Evolutionary conservation across 1,284 basidiomycete species (phyloP).

Genomic region (Dichomitus squalens): DNA sequence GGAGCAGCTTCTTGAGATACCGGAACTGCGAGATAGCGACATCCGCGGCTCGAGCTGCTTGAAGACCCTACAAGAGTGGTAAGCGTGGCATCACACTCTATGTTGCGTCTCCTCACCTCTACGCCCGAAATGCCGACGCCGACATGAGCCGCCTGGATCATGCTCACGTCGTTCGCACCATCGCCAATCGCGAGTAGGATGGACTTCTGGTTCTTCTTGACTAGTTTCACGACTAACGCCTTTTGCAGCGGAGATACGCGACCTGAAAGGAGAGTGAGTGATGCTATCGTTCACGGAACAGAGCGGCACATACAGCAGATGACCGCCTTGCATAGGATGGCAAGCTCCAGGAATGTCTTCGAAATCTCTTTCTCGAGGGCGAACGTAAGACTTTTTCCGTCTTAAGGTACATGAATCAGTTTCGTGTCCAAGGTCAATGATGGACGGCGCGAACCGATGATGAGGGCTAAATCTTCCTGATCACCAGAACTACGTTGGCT

Average conservation of each 20-base stretch:
- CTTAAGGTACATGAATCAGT: slow-evolving; percentile 40
- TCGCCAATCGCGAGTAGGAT: slow-evolving; percentile 96
- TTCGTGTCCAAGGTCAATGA: not conserved
- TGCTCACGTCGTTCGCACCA: slow-evolving; percentile 95
- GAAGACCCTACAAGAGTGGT: slow-evolving; percentile 69
- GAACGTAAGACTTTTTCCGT: slow-evolving; percentile 93
- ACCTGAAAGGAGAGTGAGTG: slow-evolving; percentile 46
- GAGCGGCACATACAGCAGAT: slow-evolving; percentile 78
- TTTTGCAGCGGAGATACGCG: slow-evolving; percentile 98
- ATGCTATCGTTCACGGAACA: not conserved
- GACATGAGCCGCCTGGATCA: slow-evolving; percentile 97
- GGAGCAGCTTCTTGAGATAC: slow-evolving; percentile 92
- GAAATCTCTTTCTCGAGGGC: slow-evolving; percentile 93
- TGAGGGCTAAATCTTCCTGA: slow-evolving; percentile 90
- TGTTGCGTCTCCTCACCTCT: slow-evolving; percentile 57
- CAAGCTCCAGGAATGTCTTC: slow-evolving; percentile 91
- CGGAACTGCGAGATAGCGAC: slow-evolving; percentile 98
- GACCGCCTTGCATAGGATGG: slow-evolving; percentile 97
- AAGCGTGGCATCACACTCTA: not conserved
- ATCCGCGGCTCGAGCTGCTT: slow-evolving; percentile 96
- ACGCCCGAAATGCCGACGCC: slow-evolving; percentile 98
- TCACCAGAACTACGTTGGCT: slow-evolving; percentile 91
- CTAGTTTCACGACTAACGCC: slow-evolving; percentile 96
- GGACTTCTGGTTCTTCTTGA: slow-evolving; percentile 94
- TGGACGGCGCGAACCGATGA: slow-evolving; percentile 74